Evolutionary conservation across 352 stramenopile species (phyloP).

Genomic region (Phytopythium oedochilum): DNA sequence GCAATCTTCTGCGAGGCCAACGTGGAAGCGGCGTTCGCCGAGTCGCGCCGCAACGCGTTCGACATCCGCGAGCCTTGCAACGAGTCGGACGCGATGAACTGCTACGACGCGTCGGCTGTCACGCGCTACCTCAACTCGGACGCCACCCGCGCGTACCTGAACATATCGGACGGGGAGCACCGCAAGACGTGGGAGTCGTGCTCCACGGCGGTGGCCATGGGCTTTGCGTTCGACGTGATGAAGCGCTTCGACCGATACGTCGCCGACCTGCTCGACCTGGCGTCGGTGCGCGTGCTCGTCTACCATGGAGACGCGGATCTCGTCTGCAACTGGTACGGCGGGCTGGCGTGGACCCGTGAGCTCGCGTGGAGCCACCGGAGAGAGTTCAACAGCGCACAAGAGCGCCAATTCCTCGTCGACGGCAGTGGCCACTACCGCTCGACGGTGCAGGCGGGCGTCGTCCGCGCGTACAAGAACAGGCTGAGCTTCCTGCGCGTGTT

Average conservation of each 20-base stretch:
- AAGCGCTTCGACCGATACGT: slow-evolving; percentile 87
- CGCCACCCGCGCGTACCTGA: slow-evolving; percentile 21
- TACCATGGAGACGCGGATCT: slow-evolving; percentile 97
- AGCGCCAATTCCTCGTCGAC: slow-evolving; percentile 14
- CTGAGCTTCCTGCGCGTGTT: slow-evolving; percentile 50
- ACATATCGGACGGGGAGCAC: slow-evolving; percentile 14
- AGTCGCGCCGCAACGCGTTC: slow-evolving; percentile 38
- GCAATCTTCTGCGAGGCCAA: slow-evolving; percentile 16
- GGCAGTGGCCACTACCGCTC: neutral
- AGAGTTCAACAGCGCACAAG: slow-evolving; percentile 64
- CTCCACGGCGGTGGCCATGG: slow-evolving; percentile 11
- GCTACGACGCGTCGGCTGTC: slow-evolving; percentile 19
- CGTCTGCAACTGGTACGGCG: slow-evolving; percentile 96
- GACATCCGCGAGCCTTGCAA: slow-evolving; percentile 40
- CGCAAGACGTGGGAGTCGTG: slow-evolving; percentile 52
- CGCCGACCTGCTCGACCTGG: slow-evolving; percentile 72
- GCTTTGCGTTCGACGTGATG: slow-evolving; percentile 83
- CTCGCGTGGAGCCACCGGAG: slow-evolving; percentile 88
- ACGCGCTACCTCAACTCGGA: slow-evolving; percentile 51
- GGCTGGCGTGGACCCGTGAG: slow-evolving; percentile 89
- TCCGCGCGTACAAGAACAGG: slow-evolving; percentile 11
- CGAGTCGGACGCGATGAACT: slow-evolving; percentile 21
- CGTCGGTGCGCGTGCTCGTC: slow-evolving; percentile 78
- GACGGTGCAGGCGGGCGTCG: slow-evolving; percentile 1
- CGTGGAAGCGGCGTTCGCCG: slow-evolving; percentile 14